Percentiles rank a stretch among this genome's conserved stretches.
These are phyloP conservation scores for Gossypium schwendimanii DNA, from an alignment of 441 rosid genomes.

Conservation along the genomic window DNA sequence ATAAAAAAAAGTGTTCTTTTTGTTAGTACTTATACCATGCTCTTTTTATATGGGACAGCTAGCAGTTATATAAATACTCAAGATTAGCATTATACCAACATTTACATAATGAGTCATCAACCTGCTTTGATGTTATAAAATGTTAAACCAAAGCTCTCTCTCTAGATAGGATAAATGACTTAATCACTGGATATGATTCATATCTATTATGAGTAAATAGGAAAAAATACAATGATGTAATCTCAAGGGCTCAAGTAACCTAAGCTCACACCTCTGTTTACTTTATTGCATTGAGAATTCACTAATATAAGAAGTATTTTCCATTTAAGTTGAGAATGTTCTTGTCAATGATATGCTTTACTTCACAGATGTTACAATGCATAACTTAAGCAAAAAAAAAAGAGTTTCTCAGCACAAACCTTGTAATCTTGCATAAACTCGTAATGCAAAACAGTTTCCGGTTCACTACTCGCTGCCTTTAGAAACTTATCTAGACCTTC, in stretches of 20 bases:
- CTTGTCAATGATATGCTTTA: not conserved
- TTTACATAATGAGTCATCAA: not conserved
- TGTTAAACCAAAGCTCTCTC: conserved; percentile 2
- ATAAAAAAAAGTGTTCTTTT: not conserved
- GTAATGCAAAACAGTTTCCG: conserved; percentile 87
- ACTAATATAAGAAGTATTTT: not conserved
- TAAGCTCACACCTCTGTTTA: not conserved
- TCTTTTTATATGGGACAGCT: not conserved
- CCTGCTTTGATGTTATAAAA: conserved; percentile 1
- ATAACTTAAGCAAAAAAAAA: conserved; percentile 10
- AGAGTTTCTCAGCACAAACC: conserved; percentile 35
- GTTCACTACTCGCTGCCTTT: conserved; percentile 81
- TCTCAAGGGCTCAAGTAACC: not conserved
- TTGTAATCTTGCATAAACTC: conserved; percentile 99
- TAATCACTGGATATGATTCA: not conserved
- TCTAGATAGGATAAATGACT: not conserved
- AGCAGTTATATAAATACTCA: not conserved
- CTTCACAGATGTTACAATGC: not conserved
- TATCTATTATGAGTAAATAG: not conserved
- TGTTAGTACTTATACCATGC: not conserved
- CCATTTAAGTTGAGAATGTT: not conserved
- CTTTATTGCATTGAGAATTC: not conserved
- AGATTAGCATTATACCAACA: not conserved
- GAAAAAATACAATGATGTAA: not conserved
- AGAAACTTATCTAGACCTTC: conserved; percentile 91